These are phyloP conservation scores for Blastomyces emzantsi DNA, from an alignment of 2,329 filamentous ascomycete species.

Conservation along the genomic window DNA sequence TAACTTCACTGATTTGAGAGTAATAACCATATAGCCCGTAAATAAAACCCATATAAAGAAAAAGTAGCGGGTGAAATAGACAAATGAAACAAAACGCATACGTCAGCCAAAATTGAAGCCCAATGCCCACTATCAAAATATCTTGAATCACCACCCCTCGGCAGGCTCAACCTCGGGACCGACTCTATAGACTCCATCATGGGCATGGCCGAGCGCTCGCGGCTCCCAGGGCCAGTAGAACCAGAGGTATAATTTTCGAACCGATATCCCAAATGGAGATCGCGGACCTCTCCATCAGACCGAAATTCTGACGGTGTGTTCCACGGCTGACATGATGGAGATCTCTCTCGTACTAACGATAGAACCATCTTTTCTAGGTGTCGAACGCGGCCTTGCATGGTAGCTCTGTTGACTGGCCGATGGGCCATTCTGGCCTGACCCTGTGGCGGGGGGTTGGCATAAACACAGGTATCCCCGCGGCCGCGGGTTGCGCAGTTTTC, in stretches of 20 bases:
- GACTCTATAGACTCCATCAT: slow-evolving; percentile 41
- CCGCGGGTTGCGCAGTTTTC: slow-evolving; percentile 49
- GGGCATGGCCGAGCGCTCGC: slow-evolving; percentile 28
- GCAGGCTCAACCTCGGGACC: slow-evolving; percentile 45
- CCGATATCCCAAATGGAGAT: not conserved
- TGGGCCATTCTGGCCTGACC: slow-evolving; percentile 32
- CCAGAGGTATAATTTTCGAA: slow-evolving; percentile 11
- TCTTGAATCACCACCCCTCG: not conserved
- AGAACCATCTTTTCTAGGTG: slow-evolving; percentile 2
- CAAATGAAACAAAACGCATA: not conserved
- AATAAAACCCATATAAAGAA: not conserved
- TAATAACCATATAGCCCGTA: not conserved
- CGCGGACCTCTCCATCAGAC: not conserved
- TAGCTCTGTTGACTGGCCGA: slow-evolving; percentile 61
- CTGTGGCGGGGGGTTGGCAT: slow-evolving; percentile 37
- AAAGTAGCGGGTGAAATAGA: not conserved
- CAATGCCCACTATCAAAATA: slow-evolving; percentile 8
- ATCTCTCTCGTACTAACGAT: not conserved
- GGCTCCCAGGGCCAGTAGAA: slow-evolving; percentile 33
- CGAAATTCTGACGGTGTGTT: not conserved
- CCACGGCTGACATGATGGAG: not conserved
- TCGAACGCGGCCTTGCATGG: slow-evolving; percentile 13
- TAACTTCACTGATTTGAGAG: not conserved
- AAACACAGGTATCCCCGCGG: slow-evolving; percentile 48
- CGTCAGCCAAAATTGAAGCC: slow-evolving; percentile 5